Conservation (phyloP, 2,329 filamentous ascomycete species). For the Xylariaceae sp. region DNA sequence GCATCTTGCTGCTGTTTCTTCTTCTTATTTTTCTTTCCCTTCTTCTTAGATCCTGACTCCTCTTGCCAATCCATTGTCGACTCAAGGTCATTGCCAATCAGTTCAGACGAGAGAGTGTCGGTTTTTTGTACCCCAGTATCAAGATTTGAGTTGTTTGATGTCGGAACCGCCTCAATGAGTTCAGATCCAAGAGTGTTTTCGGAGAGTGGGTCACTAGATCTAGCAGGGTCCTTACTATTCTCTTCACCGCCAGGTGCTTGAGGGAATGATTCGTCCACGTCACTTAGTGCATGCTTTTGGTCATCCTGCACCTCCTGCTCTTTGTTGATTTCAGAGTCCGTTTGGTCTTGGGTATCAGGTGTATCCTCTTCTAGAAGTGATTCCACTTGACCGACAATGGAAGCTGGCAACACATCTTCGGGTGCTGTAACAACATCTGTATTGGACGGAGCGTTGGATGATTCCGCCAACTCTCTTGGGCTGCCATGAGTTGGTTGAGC, state of each 20-base stretch:
- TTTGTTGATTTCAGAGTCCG: background rate
- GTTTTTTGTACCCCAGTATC: no score
- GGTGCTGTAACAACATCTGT: no score
- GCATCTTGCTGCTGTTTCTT: constrained; percentile 24
- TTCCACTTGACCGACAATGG: no score
- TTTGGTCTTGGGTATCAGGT: no score
- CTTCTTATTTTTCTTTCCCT: constrained; percentile 32
- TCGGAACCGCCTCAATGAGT: no score
- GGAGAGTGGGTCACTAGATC: constrained; percentile 16
- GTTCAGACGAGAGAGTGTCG: constrained; percentile 5
- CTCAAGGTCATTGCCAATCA: constrained; percentile 12
- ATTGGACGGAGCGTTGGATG: no score
- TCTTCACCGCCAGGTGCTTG: constrained; percentile 23
- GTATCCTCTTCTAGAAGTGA: no score
- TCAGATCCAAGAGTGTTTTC: constrained; percentile 13
- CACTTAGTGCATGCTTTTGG: constrained; percentile 14
- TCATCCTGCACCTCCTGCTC: constrained; percentile 6
- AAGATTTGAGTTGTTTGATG: no score
- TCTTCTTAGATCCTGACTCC: constrained; percentile 28
- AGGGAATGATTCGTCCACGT: constrained; percentile 20
- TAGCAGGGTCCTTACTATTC: constrained; percentile 17
- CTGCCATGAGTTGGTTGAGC: no score
- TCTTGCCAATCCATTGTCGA: constrained; percentile 26
- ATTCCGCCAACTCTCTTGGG: no score
- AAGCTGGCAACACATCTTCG: no score